phyloP scores from a whole-genome alignment of 768 basidiomycete genomes.

The Leccinum fibrillosum region DNA sequence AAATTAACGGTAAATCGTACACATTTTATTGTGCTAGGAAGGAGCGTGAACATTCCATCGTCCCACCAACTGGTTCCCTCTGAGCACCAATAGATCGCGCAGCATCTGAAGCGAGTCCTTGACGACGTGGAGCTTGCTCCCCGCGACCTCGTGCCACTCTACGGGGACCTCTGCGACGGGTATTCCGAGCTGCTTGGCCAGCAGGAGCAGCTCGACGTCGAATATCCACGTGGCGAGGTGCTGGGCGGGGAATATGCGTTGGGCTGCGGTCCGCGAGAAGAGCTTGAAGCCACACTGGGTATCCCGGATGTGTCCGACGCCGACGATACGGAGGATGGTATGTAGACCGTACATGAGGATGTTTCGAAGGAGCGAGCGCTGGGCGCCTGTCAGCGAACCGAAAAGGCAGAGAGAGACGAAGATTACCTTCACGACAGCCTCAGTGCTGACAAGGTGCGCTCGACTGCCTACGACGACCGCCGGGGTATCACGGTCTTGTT shows the following conservation, averaged over 20 bases:
- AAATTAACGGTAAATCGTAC: slow-evolving; percentile 28
- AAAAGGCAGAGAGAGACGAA: neutral
- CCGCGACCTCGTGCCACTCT: slow-evolving; percentile 90
- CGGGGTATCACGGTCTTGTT: slow-evolving; percentile 38
- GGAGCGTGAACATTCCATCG: slow-evolving; percentile 55
- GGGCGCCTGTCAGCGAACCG: neutral
- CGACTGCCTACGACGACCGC: slow-evolving; percentile 83
- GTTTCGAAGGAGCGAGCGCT: slow-evolving; percentile 89
- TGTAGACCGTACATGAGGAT: slow-evolving; percentile 94
- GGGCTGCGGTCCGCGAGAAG: slow-evolving; percentile 80
- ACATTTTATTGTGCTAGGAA: slow-evolving; percentile 11
- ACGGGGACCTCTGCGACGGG: slow-evolving; percentile 86
- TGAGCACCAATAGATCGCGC: slow-evolving; percentile 76
- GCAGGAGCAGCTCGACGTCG: slow-evolving; percentile 87
- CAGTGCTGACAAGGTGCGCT: slow-evolving; percentile 89
- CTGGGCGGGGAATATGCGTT: slow-evolving; percentile 79
- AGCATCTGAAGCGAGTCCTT: slow-evolving; percentile 88
- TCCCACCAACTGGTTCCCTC: slow-evolving; percentile 78
- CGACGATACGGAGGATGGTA: slow-evolving; percentile 81
- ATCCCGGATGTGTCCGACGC: slow-evolving; percentile 87
- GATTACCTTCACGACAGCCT: slow-evolving; percentile 86
- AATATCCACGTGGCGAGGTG: slow-evolving; percentile 95
- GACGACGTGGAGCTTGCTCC: slow-evolving; percentile 87
- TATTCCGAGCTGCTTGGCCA: slow-evolving; percentile 75
- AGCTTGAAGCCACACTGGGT: slow-evolving; percentile 99